Base-by-base conservation (phyloP, 768 basidiomycete genomes). In the Mycena kentingensis region DNA sequence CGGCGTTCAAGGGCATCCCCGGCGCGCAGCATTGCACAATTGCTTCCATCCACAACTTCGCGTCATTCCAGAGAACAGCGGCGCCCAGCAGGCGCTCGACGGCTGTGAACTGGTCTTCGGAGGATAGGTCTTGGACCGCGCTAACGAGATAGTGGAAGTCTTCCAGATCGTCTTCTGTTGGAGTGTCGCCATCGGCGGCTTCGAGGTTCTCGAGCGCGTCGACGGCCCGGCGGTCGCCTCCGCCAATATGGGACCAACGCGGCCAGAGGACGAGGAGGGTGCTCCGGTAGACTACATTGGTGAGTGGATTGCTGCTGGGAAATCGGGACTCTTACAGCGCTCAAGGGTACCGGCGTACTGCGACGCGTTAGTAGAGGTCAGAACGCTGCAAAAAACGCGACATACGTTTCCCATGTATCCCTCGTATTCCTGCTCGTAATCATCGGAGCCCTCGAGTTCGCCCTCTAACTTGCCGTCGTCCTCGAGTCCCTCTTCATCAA, bases 361-460 rank as follows among this genome's bases (percentile, higher is more conserved):
- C 45, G 18, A 29, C 28, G 19, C 8, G 46, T 37, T 15, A 46
- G 42, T 31, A 46, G 19, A 12, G 27, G 35, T n/a, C 25, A 25
- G 24, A 2, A 21, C 39, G 12, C n/a, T 11, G 32, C n/a, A 38
- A 35, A 7, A 24, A 31, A 34, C 27, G 8, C 5, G 11, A 55
- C 67, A 44, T 49, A 69, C 66, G 50, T 66, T 67, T 12, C 66
- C 67, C 52, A 50, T 57, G 34, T 67, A 67, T 4, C 64, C 64
- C 43, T 64, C 66, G 47, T 60, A 67, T 16, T 66, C 64, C 43
- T 65, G 56, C 12, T 61, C 46, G 28, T 67, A 62, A 16, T 57
- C 53, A 2, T 15, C 46, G 7, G 55, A 58, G 4, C 13, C 37
- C 16, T 59, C 56, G 3, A 66, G 31, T 10, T 15, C 37, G 1